A percentile compares a stretch with the other conserved stretches of the same genome.
phyloP scores from a whole-genome alignment of 192 early-diverging fungal genomes.

The Backusella australiensis region DNA sequence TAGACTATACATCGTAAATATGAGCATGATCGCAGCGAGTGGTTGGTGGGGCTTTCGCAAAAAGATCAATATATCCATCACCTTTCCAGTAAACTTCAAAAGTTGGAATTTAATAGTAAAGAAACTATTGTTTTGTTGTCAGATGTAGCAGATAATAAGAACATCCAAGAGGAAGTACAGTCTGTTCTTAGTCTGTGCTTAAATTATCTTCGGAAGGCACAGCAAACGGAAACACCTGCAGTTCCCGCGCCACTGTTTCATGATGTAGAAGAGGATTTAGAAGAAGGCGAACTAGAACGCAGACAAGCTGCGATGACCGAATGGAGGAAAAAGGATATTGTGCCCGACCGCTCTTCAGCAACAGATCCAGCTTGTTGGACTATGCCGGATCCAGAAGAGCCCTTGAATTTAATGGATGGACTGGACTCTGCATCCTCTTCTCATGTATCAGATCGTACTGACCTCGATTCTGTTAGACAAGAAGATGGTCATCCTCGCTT shows the following conservation, averaged over 20 bases:
- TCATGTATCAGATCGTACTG: slow-evolving; percentile 9
- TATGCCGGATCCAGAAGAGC: not conserved
- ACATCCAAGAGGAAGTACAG: not conserved
- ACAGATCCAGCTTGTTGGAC: not conserved
- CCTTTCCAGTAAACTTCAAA: slow-evolving; percentile 39
- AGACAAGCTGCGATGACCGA: slow-evolving; percentile 22
- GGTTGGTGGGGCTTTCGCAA: slow-evolving; percentile 44
- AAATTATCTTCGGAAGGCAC: slow-evolving; percentile 32
- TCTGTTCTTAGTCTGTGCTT: slow-evolving; percentile 21
- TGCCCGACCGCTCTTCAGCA: not conserved
- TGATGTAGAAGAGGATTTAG: slow-evolving; percentile 21
- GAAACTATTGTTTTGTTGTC: slow-evolving; percentile 43
- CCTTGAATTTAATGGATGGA: slow-evolving; percentile 20
- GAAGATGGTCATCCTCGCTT: slow-evolving; percentile 4
- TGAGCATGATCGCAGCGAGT: slow-evolving; percentile 45
- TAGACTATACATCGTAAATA: slow-evolving; percentile 45
- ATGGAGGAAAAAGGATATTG: not conserved
- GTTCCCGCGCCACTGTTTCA: not conserved
- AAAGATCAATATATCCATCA: slow-evolving; percentile 47
- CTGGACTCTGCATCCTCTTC: slow-evolving; percentile 12
- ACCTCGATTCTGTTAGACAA: not conserved
- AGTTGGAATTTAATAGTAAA: slow-evolving; percentile 42
- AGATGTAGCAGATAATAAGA: slow-evolving; percentile 16
- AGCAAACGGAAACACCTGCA: slow-evolving; percentile 1
- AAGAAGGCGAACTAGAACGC: slow-evolving; percentile 34